phyloP scores from a whole-genome alignment of 805 yeast genomes.

The Metschnikowia drakensbergensis region DNA sequence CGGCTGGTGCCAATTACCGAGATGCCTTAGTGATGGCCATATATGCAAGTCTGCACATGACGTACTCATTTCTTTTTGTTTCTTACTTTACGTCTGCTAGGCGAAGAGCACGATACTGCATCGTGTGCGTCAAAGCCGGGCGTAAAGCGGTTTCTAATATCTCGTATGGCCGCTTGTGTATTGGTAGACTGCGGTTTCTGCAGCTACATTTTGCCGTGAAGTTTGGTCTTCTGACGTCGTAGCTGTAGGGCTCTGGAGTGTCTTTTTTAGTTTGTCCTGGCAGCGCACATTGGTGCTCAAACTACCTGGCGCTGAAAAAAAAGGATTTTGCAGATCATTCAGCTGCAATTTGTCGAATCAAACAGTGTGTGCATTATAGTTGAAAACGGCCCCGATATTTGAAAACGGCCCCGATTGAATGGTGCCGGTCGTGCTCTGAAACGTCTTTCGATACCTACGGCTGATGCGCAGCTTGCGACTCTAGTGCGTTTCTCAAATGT shows the following conservation, averaged over 20 bases:
- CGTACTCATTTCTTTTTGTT: not conserved
- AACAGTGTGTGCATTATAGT: too few relatives aligned
- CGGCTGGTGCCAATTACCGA: not conserved
- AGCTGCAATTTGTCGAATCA: too few relatives aligned
- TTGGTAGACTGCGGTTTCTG: too few relatives aligned
- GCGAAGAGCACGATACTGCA: not conserved
- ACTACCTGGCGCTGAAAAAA: not conserved
- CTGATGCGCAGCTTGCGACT: too few relatives aligned
- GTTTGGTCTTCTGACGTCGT: not conserved
- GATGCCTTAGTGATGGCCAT: not conserved
- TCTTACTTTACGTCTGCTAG: not conserved
- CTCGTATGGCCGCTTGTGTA: not conserved
- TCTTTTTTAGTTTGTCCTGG: not conserved
- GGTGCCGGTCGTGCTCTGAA: too few relatives aligned
- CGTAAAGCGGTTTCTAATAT: not conserved
- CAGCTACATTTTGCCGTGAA: too few relatives aligned
- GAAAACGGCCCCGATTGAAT: too few relatives aligned
- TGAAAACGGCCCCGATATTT: too few relatives aligned
- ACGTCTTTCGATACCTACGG: too few relatives aligned
- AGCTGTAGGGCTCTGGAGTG: not conserved
- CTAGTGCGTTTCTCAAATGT: too few relatives aligned
- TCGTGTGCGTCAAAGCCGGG: not conserved
- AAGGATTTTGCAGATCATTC: too few relatives aligned
- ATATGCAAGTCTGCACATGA: conserved; percentile 1
- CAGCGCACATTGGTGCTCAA: not conserved